Conservation (phyloP, 805 yeast species). For the Schwanniomyces yamadae region DNA sequence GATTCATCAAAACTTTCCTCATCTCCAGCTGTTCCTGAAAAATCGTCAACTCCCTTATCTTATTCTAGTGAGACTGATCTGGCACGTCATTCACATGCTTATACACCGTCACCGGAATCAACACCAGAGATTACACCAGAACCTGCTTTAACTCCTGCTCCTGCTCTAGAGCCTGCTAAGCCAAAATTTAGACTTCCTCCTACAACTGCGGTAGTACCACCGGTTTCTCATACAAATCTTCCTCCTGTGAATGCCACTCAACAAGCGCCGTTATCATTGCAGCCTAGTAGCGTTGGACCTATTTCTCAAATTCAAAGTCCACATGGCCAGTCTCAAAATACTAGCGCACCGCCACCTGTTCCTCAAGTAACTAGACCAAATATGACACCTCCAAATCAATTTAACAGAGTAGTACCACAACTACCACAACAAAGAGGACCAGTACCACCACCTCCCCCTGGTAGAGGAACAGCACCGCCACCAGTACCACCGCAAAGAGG, state of each 20-base stretch:
- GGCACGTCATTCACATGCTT: neutral
- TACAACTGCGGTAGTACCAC: constrained; percentile 28
- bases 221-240: constrained; percentile 19
- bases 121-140: constrained; percentile 8
- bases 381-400: neutral
- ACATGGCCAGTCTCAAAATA: neutral
- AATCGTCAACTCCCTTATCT: constrained; percentile 13
- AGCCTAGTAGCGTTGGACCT: neutral
- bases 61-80: constrained; percentile 10
- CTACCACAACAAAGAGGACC: constrained; percentile 11
- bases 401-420: constrained; percentile 16
- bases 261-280: constrained; percentile 5
- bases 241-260: constrained; percentile 16
- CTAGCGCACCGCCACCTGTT: constrained; percentile 17
- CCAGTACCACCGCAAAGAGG: constrained; percentile 18
- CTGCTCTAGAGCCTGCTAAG: constrained; percentile 13
- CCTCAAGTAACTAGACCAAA: constrained; percentile 19
- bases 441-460: constrained; percentile 19
- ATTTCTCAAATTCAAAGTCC: constrained; percentile 1
- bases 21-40: constrained; percentile 9
- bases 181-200: constrained; percentile 39
- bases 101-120: neutral
- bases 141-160: constrained; percentile 9
- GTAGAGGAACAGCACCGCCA: constrained; percentile 14
- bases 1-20: constrained; percentile 11